These are phyloP conservation scores for Phaffomyces antillensis DNA, from an alignment of 805 yeast species.

Conservation along the genomic window DNA sequence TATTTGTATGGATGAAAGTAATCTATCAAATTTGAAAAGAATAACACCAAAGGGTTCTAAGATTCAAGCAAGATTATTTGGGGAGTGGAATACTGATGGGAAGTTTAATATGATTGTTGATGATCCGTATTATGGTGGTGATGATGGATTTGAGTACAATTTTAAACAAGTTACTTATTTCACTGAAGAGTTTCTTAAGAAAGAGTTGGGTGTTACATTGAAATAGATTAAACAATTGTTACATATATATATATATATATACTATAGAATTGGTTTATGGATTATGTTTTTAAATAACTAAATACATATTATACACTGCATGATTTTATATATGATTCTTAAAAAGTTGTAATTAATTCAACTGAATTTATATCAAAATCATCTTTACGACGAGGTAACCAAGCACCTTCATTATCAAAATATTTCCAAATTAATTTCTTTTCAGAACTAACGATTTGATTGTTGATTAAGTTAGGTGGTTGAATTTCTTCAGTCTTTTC, in stretches of 20 bases:
- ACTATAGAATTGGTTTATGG: not conserved
- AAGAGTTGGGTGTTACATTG: slow-evolving; percentile 27
- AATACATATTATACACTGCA: not conserved
- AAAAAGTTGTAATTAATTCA: slow-evolving; percentile 11
- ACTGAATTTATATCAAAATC: slow-evolving; percentile 37
- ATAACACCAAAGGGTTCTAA: slow-evolving; percentile 43
- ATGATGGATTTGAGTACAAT: slow-evolving; percentile 72
- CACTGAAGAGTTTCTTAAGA: slow-evolving; percentile 58
- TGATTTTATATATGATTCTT: not conserved
- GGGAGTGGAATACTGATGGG: slow-evolving; percentile 63
- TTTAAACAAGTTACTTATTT: slow-evolving; percentile 72
- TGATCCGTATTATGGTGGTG: slow-evolving; percentile 93
- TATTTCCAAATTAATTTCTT: slow-evolving; percentile 57
- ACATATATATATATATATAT: not conserved
- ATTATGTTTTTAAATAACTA: not conserved
- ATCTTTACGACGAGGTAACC: slow-evolving; percentile 56
- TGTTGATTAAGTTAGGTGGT: slow-evolving; percentile 16
- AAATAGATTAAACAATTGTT: not conserved
- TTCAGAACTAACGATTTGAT: slow-evolving; percentile 31
- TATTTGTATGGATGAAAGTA: slow-evolving; percentile 65
- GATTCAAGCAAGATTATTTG: slow-evolving; percentile 58
- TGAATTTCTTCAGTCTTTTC: slow-evolving; percentile 47
- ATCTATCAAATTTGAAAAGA: slow-evolving; percentile 41
- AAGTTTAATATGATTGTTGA: slow-evolving; percentile 53
- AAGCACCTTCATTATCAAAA: slow-evolving; percentile 73